Base-by-base conservation (phyloP, 352 stramenopile genomes). In the Phytophthora hibernalis region DNA sequence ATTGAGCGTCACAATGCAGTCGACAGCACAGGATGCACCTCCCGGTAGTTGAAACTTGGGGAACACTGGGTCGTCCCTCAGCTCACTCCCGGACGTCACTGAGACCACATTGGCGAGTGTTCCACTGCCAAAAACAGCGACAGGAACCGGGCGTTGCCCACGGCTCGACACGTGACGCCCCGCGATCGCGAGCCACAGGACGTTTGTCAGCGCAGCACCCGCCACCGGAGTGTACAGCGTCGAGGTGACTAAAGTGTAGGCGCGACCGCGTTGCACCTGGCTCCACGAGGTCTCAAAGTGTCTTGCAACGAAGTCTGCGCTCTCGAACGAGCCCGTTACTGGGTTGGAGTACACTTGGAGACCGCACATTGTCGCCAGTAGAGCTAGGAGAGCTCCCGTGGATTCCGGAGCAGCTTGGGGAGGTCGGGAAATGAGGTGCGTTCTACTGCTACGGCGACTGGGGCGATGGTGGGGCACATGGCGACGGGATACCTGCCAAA, bases 1-100 rank as follows among this genome's bases (percentile, higher is more conserved):
- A 45, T 73, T 73, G 26, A 73, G 47, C 31, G 65, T 61, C 52
- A 73, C 65, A 30, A 73, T 22, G 65, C 51, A 57, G 38, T 73
- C 59, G 28, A 65, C 53, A 1, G 65, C 53, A 48, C 51, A 53
- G 16, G 59, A 60, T 15, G 43, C 24, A 3, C 65, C 65, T 28
- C 65, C 59, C 11, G 40, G 18, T 13, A 59, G 21, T 30, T 52
- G 52, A 11, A 56, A 10, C 33, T 35, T 68, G 40, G 57, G 37
- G 30, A 62, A 48, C 16, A 66, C 21, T 15, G 42, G 12, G 51
- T 54, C 49, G 8, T 61, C 20, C 8, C 11, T 28, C 43, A 53
- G 26, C 15, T 58, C 35, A 1, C 20, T 31, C 5, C 52, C 42
- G 2, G n/a, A 50, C 24, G 24, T 38, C 38, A 73, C 12, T 16